A percentile compares a stretch with the other conserved stretches of the same genome.
Evolutionary conservation across 2,329 filamentous ascomycete species (phyloP).

Genomic region (Penicillium sp.): DNA sequence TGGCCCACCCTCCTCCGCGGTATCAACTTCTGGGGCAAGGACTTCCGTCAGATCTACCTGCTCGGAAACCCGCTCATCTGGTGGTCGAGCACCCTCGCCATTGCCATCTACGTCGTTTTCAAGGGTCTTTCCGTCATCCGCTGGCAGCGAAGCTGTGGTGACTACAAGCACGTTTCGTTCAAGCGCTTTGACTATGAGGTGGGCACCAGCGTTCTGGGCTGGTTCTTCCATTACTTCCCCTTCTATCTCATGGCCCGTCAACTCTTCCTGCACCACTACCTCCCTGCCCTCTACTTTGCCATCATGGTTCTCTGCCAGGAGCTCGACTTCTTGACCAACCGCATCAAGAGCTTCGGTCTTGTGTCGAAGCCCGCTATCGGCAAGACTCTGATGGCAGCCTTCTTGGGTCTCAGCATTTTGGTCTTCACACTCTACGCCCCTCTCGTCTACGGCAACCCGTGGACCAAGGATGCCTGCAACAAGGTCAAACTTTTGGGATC

Average conservation of each 20-base stretch:
- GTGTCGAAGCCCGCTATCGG: slow-evolving; percentile 73
- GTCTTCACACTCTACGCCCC: slow-evolving; percentile 86
- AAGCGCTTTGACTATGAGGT: slow-evolving; percentile 98
- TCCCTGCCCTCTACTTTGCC: slow-evolving; percentile 94
- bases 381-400: slow-evolving; percentile 68
- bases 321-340: slow-evolving; percentile 79
- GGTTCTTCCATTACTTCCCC: slow-evolving; percentile 98
- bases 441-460: slow-evolving; percentile 87
- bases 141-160: slow-evolving; percentile 90
- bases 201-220: slow-evolving; percentile 84
- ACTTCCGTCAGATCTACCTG: slow-evolving; percentile 93
- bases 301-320: slow-evolving; percentile 86
- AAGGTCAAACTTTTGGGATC: slow-evolving; percentile 81
- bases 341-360: slow-evolving; percentile 68
- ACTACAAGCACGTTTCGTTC: slow-evolving; percentile 80
- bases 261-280: slow-evolving; percentile 97
- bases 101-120: slow-evolving; percentile 76
- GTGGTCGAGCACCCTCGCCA: slow-evolving; percentile 81
- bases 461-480: slow-evolving; percentile 87
- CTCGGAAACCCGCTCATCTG: slow-evolving; percentile 93
- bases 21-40: slow-evolving; percentile 98
- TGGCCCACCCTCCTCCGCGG: slow-evolving; percentile 92
- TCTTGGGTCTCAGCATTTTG: slow-evolving; percentile 72
- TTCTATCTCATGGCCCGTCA: slow-evolving; percentile 98
- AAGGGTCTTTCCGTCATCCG: slow-evolving; percentile 84